Conservation (phyloP, 2,329 filamentous ascomycete species). For the Hymenoscyphus albidus region DNA sequence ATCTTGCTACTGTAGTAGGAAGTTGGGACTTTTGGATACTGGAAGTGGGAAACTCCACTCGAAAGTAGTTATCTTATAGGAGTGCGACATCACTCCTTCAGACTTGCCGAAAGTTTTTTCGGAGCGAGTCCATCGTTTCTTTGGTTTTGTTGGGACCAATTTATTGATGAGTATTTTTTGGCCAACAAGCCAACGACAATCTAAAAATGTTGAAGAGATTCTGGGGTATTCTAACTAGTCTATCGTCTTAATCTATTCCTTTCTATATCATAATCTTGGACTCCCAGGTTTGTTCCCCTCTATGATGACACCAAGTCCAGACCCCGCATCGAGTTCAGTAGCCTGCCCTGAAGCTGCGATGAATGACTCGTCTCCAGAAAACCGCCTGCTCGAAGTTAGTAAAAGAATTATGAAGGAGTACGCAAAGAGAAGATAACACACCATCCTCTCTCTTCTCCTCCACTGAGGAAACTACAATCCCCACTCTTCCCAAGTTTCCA, state of each 20-base stretch:
- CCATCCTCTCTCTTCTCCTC: constrained; percentile 87
- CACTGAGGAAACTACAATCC: constrained; percentile 76
- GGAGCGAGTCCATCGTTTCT: too few relatives aligned
- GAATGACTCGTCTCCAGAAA: constrained; percentile 57
- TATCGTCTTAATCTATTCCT: neutral
- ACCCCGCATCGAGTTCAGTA: constrained; percentile 32
- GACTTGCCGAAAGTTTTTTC: too few relatives aligned
- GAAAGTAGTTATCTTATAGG: too few relatives aligned
- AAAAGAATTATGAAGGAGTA: neutral
- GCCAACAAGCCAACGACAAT: too few relatives aligned
- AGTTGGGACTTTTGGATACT: too few relatives aligned
- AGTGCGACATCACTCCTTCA: too few relatives aligned
- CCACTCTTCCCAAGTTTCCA: constrained; percentile 81
- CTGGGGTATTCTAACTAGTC: neutral
- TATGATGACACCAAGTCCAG: constrained; percentile 36
- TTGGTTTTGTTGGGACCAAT: too few relatives aligned
- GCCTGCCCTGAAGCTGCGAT: constrained; percentile 31
- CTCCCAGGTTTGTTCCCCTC: constrained; percentile 29
- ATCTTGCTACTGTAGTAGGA: too few relatives aligned
- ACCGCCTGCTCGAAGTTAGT: constrained; percentile 39
- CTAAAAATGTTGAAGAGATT: too few relatives aligned
- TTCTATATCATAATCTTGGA: constrained; percentile 15
- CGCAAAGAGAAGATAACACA: constrained; percentile 41
- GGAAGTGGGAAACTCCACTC: too few relatives aligned
- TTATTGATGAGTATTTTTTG: too few relatives aligned